Conservation (phyloP, 129 eudicot species). For the Smallanthus sonchifolius region DNA sequence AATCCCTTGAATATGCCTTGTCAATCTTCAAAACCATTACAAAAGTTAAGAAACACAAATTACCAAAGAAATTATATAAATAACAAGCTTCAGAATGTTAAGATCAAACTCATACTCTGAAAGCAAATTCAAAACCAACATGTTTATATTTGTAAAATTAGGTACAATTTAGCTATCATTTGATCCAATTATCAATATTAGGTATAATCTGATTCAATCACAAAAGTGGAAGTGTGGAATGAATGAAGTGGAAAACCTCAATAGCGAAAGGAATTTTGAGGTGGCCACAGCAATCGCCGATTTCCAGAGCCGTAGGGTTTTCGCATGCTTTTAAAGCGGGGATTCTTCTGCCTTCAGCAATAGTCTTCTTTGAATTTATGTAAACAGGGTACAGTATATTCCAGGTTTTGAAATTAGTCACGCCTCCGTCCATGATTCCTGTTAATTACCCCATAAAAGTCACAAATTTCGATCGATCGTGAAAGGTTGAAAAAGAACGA, state of each 20-base stretch:
- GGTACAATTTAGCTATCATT: not conserved
- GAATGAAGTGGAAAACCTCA: constrained; percentile 42
- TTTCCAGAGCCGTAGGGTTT: constrained; percentile 76
- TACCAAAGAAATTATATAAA: not conserved
- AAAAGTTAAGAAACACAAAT: not conserved
- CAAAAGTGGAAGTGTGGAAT: not conserved
- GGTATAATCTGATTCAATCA: not conserved
- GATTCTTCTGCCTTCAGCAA: constrained; percentile 86
- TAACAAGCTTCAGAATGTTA: constrained; percentile 12
- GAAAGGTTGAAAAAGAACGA: not conserved
- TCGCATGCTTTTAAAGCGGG: constrained; percentile 69
- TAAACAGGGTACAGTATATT: constrained; percentile 73
- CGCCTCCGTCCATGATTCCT: constrained; percentile 60
- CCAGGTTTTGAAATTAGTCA: constrained; percentile 71
- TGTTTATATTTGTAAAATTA: not conserved
- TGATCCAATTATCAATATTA: not conserved
- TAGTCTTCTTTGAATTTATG: constrained; percentile 88
- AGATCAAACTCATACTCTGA: constrained; percentile 1
- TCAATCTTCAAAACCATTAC: constrained; percentile 44
- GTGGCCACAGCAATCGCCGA: constrained; percentile 71
- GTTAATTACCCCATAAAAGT: not conserved
- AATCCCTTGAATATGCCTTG: constrained; percentile 95
- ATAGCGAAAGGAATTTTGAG: constrained; percentile 73
- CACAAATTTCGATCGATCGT: constrained; percentile 10
- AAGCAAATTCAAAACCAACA: not conserved